Evolutionary conservation across 768 basidiomycete genomes (phyloP).

Genomic region (Xerocomellus intermedius): DNA sequence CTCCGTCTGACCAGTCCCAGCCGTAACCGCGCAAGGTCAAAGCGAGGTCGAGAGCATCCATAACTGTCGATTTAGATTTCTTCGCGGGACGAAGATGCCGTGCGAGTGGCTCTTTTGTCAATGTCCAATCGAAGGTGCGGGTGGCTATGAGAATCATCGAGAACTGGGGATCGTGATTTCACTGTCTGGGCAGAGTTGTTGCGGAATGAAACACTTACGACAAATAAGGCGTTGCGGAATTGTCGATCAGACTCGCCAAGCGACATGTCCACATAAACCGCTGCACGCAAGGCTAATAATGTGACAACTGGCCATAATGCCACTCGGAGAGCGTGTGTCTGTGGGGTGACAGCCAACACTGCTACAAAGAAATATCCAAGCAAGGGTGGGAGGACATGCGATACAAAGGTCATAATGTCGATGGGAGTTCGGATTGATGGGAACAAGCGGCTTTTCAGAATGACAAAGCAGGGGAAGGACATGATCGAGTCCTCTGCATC

Average conservation of each 20-base stretch:
- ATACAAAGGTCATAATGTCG: slow-evolving; percentile 32
- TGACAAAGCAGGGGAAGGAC: neutral
- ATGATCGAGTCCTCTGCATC: neutral
- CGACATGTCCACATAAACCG: slow-evolving; percentile 12
- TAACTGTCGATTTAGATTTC: neutral
- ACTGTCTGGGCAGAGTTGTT: neutral
- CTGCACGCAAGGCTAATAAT: slow-evolving; percentile 41
- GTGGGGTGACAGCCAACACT: slow-evolving; percentile 45
- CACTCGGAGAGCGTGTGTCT: slow-evolving; percentile 43
- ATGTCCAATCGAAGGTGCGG: slow-evolving; percentile 2
- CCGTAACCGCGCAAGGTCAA: neutral
- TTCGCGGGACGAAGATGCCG: slow-evolving; percentile 1
- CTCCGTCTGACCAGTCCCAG: neutral
- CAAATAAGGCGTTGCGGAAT: neutral
- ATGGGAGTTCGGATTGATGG: slow-evolving; percentile 23
- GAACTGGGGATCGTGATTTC: slow-evolving; percentile 4
- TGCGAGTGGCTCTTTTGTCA: slow-evolving; percentile 1
- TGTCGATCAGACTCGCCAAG: neutral
- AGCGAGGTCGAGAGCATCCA: neutral
- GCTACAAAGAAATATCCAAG: slow-evolving; percentile 50
- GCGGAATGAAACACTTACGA: neutral
- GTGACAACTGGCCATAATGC: slow-evolving; percentile 46
- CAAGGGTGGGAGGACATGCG: slow-evolving; percentile 40
- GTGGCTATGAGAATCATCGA: slow-evolving; percentile 8
- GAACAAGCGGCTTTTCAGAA: neutral